These are phyloP conservation scores for Senna tora DNA, from an alignment of 306 rosid genomes.

Conservation along the genomic window DNA sequence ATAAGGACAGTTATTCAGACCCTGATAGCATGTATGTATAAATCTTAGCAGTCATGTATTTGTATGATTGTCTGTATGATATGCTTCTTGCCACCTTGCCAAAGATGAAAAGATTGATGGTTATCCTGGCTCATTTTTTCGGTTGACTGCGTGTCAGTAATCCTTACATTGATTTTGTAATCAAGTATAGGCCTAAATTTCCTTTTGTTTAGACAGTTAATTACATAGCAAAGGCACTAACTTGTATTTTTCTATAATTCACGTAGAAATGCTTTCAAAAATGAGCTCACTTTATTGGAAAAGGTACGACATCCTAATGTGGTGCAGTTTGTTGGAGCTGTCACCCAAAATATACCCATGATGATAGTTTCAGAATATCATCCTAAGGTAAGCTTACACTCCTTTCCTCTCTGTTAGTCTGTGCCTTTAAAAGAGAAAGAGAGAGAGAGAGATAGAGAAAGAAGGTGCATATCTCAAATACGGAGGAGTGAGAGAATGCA, in stretches of 20 bases:
- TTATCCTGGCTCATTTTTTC: slow-evolving; percentile 26
- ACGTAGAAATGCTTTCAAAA: slow-evolving; percentile 83
- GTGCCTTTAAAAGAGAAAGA: neutral
- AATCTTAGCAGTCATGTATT: slow-evolving; percentile 34
- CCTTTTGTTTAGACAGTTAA: slow-evolving; percentile 33
- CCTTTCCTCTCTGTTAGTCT: slow-evolving; percentile 31
- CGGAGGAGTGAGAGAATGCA: slow-evolving; percentile 11
- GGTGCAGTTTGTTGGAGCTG: slow-evolving; percentile 99
- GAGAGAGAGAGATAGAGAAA: slow-evolving; percentile 18
- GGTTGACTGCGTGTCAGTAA: slow-evolving; percentile 25
- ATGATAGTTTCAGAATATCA: slow-evolving; percentile 96
- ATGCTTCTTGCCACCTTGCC: slow-evolving; percentile 32
- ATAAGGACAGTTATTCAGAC: slow-evolving; percentile 81
- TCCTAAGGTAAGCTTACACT: slow-evolving; percentile 69
- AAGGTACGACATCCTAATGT: slow-evolving; percentile 98
- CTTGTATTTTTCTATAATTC: slow-evolving; percentile 33
- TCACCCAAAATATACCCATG: slow-evolving; percentile 97
- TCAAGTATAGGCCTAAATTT: slow-evolving; percentile 9
- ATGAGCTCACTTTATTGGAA: slow-evolving; percentile 86
- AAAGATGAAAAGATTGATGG: slow-evolving; percentile 25
- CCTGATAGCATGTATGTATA: slow-evolving; percentile 83
- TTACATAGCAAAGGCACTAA: slow-evolving; percentile 27
- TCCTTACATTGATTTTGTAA: slow-evolving; percentile 38
- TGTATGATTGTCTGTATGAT: slow-evolving; percentile 28
- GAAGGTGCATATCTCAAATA: slow-evolving; percentile 7